Conservation (phyloP, 2,329 filamentous ascomycete species). For the Aspergillus hiratsukae region DNA sequence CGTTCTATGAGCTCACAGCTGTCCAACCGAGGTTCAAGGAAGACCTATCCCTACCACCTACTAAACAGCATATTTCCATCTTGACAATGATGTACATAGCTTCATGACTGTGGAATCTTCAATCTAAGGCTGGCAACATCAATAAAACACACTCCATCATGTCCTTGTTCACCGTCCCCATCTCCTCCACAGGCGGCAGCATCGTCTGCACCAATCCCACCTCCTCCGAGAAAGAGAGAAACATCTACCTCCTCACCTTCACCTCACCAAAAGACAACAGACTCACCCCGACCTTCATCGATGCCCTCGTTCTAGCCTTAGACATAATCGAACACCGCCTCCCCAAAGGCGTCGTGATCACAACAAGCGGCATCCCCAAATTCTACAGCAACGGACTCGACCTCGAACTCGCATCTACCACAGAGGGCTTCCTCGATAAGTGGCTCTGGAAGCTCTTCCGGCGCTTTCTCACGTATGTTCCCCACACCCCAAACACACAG, state of each 20-base stretch:
- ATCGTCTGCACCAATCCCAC: constrained; percentile 61
- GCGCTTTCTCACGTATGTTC: constrained; percentile 54
- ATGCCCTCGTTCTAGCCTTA: constrained; percentile 64
- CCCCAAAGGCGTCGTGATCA: constrained; percentile 69
- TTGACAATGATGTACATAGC: not conserved
- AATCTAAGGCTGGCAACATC: not conserved
- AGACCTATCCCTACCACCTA: not conserved
- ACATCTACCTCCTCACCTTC: constrained; percentile 70
- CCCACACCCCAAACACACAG: not conserved
- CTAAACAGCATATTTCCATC: not conserved
- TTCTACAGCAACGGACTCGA: constrained; percentile 85
- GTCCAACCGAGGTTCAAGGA: not conserved
- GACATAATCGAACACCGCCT: constrained; percentile 68
- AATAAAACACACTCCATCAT: constrained; percentile 15
- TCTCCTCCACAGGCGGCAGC: constrained; percentile 51
- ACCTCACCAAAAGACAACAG: constrained; percentile 71
- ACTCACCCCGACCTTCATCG: constrained; percentile 64
- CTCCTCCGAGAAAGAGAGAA: constrained; percentile 33
- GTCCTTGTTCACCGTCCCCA: constrained; percentile 57
- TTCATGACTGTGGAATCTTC: not conserved
- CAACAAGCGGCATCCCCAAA: constrained; percentile 69
- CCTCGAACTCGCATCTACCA: constrained; percentile 59
- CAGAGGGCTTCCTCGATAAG: constrained; percentile 57
- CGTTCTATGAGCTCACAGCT: not conserved
- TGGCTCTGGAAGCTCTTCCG: constrained; percentile 62